Base-by-base conservation (phyloP, 2,329 filamentous ascomycete species). In the Orbilia quercus region DNA sequence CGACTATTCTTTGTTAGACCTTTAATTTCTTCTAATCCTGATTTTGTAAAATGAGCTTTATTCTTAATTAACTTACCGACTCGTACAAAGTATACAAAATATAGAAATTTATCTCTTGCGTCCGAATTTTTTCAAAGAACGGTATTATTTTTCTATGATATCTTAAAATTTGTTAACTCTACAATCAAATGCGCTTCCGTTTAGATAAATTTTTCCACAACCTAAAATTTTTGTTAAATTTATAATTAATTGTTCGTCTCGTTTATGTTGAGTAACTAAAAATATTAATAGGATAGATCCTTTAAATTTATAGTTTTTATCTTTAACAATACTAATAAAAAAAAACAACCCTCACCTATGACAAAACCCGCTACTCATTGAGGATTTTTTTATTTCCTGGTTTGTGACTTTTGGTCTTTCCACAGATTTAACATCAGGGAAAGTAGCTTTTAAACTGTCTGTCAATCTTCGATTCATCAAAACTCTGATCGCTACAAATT, bases 341-440 rank as follows among this genome's bases (percentile, higher is more conserved):
- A 76, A 71, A n/a, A n/a, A n/a, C 18, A 57, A 62, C 71, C 75
- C 58, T 76, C 75, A 16, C 53, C 75, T 40, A 23, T 23, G 36
- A 48, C 59, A 69, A 76, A 76, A 22, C 75, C 75, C 25, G 75
- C 50, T 63, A 76, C 51, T 76, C 75, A 76, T 44, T 75, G n/a
- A 44, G 75, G 75, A 60, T 76, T 40, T 38, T 31, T 31, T 40
- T n/a, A 60, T 75, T 66, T 34, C 54, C 70, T 48, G 18, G 75
- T 71, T 54, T 47, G 18, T 16, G 4, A 48, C 23, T 48, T 48
- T 6, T 48, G 20, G 69, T 66, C 58, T 73, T 55, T 60, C 22
- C 51, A 50, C 50, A 53, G 66, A 64, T 51, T 53, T 45, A 54
- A 70, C 57, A 59, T 58, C 48, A 58, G 60, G 66, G 38, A 76